Evolutionary conservation across 345 rosid species (phyloP).

Genomic region (Anastatica hierochuntica): DNA sequence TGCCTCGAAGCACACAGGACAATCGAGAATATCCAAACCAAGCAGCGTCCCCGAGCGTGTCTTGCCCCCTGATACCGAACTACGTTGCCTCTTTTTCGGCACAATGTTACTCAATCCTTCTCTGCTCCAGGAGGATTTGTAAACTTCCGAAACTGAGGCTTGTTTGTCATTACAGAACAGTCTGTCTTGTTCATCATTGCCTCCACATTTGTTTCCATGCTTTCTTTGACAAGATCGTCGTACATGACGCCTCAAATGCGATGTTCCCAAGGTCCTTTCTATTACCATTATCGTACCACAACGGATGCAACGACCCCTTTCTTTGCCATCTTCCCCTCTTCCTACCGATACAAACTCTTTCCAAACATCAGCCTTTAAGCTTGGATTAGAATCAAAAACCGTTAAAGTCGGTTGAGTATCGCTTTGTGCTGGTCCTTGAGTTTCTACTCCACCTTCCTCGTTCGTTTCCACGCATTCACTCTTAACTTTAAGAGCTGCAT

Average conservation of each 20-base stretch:
- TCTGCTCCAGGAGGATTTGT: no score
- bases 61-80: no score
- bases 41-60: not conserved
- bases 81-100: no score
- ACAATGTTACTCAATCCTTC: no score
- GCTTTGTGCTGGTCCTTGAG: not conserved
- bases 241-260: not conserved
- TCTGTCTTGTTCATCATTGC: no score
- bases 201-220: not conserved
- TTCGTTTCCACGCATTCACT: not conserved
- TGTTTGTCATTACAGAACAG: no score
- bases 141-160: no score
- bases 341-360: constrained; percentile 1
- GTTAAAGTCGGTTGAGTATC: not conserved
- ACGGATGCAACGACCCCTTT: not conserved
- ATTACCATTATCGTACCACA: not conserved
- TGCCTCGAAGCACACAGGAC: not conserved
- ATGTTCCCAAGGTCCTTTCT: not conserved
- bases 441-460: no score
- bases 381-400: not conserved
- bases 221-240: not conserved
- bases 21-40: not conserved
- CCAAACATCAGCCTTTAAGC: not conserved
- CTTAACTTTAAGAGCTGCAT: not conserved
- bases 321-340: not conserved